Percentiles rank a stretch among this genome's conserved stretches.
These are phyloP conservation scores for Daedaleopsis sinensis DNA, from an alignment of 768 basidiomycete genomes.

Conservation along the genomic window DNA sequence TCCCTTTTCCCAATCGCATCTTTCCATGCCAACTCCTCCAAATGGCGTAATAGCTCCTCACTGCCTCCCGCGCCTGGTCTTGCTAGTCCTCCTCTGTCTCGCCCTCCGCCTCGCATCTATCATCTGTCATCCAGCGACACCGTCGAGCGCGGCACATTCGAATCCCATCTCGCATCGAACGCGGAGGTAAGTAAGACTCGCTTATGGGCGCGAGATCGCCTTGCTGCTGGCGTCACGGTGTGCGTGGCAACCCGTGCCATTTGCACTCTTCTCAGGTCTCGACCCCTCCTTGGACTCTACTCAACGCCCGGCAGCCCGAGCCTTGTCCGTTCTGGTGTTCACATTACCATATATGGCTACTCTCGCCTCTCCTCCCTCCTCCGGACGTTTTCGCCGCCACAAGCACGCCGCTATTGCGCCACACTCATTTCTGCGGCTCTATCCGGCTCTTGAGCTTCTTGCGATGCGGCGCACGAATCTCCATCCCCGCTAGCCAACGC, in stretches of 20 bases:
- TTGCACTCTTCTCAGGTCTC: not conserved
- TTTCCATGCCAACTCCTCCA: conserved; percentile 8
- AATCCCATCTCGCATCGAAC: not conserved
- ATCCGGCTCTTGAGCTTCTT: too few species aligned
- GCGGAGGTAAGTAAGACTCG: not conserved
- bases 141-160: too few species aligned
- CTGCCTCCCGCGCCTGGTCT: not conserved
- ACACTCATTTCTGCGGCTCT: not conserved
- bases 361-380: conserved; percentile 9
- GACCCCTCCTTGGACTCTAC: conserved; percentile 10
- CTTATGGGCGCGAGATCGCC: not conserved
- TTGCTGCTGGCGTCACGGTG: not conserved
- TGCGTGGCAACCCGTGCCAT: not conserved
- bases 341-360: conserved; percentile 16
- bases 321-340: conserved; percentile 3
- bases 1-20: not conserved
- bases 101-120: not conserved
- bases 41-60: not conserved
- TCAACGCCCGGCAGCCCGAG: conserved; percentile 18
- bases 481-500: not conserved
- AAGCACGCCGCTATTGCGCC: not conserved
- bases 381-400: conserved; percentile 7
- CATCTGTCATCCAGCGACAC: conserved; percentile 1
- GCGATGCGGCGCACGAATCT: too few species aligned
- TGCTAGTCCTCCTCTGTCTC: not conserved